phyloP scores from a whole-genome alignment of 2,329 filamentous ascomycete genomes.

The Talaromyces sp. region DNA sequence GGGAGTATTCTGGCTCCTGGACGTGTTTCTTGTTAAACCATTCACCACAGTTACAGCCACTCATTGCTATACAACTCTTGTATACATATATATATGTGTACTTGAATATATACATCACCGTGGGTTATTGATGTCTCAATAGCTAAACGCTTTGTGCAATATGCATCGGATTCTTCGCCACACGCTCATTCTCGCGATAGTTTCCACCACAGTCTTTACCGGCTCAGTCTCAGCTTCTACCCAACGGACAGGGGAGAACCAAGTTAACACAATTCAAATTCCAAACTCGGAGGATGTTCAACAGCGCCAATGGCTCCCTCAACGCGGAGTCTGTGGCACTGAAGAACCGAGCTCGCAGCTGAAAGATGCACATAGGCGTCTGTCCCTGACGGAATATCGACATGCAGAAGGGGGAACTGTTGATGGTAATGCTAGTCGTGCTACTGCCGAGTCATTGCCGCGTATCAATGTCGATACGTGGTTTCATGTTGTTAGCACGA shows the following conservation, averaged over 20 bases:
- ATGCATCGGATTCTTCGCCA: constrained; percentile 17
- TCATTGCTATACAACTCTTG: not conserved
- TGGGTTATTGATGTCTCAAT: constrained; percentile 4
- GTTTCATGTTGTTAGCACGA: constrained; percentile 44
- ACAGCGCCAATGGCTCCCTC: not conserved
- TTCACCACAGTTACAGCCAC: not conserved
- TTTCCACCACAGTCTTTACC: constrained; percentile 7
- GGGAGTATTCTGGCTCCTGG: not conserved
- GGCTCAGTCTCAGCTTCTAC: constrained; percentile 3
- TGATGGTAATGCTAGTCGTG: constrained; percentile 23
- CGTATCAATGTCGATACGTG: constrained; percentile 43
- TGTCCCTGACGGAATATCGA: constrained; percentile 25
- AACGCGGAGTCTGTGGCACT: constrained; percentile 32
- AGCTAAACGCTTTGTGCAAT: not conserved
- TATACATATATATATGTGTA: constrained; percentile 1
- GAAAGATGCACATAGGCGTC: constrained; percentile 28
- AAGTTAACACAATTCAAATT: not conserved
- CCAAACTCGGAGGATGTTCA: not conserved
- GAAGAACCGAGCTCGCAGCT: constrained; percentile 30
- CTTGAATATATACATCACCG: not conserved
- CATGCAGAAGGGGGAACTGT: constrained; percentile 5
- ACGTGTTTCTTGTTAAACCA: not conserved
- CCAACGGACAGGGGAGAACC: not conserved
- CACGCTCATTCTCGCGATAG: constrained; percentile 16
- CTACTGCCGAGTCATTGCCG: constrained; percentile 16